Percentiles rank a stretch among this genome's conserved stretches.
Evolutionary conservation across 192 early-diverging fungal species (phyloP).

Genomic region (Phycomyces blakesleeanus): DNA sequence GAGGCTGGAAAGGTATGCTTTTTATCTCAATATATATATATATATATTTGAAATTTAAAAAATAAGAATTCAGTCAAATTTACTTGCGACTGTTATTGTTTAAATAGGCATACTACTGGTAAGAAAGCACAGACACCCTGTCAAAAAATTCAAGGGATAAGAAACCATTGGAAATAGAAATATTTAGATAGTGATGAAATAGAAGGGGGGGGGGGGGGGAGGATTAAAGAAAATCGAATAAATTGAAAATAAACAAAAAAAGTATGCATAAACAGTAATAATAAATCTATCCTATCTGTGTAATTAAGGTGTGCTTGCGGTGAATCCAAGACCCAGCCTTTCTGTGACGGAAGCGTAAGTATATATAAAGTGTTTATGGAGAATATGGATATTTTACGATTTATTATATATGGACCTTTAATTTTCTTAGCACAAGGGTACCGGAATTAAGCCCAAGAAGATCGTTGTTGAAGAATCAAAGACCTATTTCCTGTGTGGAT

Average conservation of each 20-base stretch:
- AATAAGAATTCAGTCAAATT: no score
- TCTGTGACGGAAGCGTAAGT: constrained; percentile 22
- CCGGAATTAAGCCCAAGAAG: constrained; percentile 21
- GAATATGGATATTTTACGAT: no score
- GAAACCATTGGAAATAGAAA: no score
- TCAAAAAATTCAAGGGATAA: neutral
- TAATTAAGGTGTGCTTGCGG: constrained; percentile 15
- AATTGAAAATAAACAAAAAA: neutral
- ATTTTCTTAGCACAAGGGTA: constrained; percentile 8
- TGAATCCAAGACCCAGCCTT: constrained; percentile 23
- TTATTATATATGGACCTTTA: no score
- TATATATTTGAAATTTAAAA: no score
- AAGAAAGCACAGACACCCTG: neutral
- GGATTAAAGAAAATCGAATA: no score
- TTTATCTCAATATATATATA: neutral
- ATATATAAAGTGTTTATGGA: neutral
- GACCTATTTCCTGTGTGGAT: constrained; percentile 21
- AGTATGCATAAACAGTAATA: neutral
- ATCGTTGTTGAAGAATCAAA: constrained; percentile 19
- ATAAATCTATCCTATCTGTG: neutral
- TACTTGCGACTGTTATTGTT: no score
- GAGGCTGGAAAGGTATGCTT: constrained; percentile 16
- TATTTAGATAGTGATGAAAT: no score
- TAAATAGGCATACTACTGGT: constrained; percentile 17
- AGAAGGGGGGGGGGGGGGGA: no score